Conservation (phyloP, 768 basidiomycete genomes). For the Tricholoma sp. region DNA sequence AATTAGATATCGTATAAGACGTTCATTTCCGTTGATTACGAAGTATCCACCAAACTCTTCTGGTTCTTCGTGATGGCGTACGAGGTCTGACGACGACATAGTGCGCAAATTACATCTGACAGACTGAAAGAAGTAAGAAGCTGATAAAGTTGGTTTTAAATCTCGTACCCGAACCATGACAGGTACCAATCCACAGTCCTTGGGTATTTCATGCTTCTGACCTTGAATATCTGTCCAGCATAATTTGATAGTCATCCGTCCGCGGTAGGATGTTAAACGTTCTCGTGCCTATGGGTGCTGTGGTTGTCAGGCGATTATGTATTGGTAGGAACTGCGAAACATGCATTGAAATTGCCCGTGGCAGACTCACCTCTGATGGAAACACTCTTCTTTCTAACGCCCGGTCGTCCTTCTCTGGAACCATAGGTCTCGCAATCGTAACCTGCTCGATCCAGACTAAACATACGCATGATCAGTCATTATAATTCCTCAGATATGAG, state of each 20-base stretch:
- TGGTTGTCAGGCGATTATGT: slow-evolving; percentile 6
- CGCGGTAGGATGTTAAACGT: slow-evolving; percentile 87
- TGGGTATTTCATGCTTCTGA: slow-evolving; percentile 63
- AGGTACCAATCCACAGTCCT: slow-evolving; percentile 90
- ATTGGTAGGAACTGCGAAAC: neutral
- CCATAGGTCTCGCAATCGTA: slow-evolving; percentile 79
- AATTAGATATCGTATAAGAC: slow-evolving; percentile 95
- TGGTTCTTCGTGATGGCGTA: slow-evolving; percentile 89
- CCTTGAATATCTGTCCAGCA: slow-evolving; percentile 77
- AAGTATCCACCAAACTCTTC: slow-evolving; percentile 99
- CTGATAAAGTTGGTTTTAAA: neutral
- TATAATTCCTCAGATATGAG: neutral
- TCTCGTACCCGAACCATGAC: slow-evolving; percentile 92
- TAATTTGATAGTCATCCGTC: slow-evolving; percentile 81
- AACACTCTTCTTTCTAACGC: slow-evolving; percentile 76
- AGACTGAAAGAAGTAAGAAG: slow-evolving; percentile 46
- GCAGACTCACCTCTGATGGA: slow-evolving; percentile 71
- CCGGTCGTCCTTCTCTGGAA: slow-evolving; percentile 74
- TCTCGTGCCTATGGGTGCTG: slow-evolving; percentile 70
- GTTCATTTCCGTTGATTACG: slow-evolving; percentile 97
- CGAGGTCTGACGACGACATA: slow-evolving; percentile 82
- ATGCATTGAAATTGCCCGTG: slow-evolving; percentile 7
- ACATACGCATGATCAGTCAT: neutral
- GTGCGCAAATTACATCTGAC: slow-evolving; percentile 87
- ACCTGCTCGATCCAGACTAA: slow-evolving; percentile 93